Evolutionary conservation across 225 moss, liverwort and hornwort genomes (phyloP), one percentile per base, ranked within the genome.

Genomic region (Neckera pumila): DNA sequence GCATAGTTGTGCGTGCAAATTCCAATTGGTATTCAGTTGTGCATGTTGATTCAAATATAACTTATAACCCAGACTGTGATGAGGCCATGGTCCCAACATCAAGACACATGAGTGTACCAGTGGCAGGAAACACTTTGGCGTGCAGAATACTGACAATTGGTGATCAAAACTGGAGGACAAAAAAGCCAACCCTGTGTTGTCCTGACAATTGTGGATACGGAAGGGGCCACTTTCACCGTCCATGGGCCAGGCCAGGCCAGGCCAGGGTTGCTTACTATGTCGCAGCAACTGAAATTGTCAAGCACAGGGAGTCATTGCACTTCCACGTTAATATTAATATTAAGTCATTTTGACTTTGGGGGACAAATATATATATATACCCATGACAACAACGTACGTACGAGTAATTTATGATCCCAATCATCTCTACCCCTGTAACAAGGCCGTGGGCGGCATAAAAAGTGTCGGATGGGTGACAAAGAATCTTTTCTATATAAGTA

Each of bases 171-270:
- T 62, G 63, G 4, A 26, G 56, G 78, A 78, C 78, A n/a, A 78
- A 56, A 78, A 78, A 78, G 59, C 58, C 13, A 70, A 64, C 77
- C 86, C 86, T 51, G 54, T n/a, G 64, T 63, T 45, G 75, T 83
- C 64, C 88, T 88, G 83, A 80, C 89, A 89, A 56, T 61, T 62
- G 72, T 26, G 80, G 72, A 72, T 85, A 85, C 62, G 43, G 85
- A 54, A 49, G 18, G 62, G 85, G 85, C 62, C 54, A 73, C 85
- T 89, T 89, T 89, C 89, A 89, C 89, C 85, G 85, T 56, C 89
- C 80, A 85, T 80, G 79, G 72, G 56, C 77, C 16, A 5, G 72
- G 54, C 77, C 17, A 6, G 72, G 56, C 77, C 16, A 5, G 72
- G 54, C 77, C 17, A 6, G 17, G 49, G 59, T 17, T 25, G 69